These are phyloP conservation scores for Pseudohyphozyma bogoriensis DNA, from an alignment of 768 basidiomycete species.

Conservation along the genomic window DNA sequence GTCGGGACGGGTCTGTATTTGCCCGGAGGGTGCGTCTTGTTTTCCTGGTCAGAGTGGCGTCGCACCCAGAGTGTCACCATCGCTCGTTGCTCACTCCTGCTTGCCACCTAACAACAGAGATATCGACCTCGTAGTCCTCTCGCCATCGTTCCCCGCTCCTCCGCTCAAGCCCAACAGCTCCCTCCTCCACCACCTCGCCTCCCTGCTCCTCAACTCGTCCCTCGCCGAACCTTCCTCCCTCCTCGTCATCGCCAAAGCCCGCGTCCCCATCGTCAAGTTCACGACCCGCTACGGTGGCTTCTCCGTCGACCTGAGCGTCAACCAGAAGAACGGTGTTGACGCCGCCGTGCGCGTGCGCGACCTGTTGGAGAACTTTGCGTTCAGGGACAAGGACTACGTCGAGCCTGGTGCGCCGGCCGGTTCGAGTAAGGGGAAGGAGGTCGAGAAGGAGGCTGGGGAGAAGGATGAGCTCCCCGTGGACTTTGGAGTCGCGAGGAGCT, in stretches of 20 bases:
- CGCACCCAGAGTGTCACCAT: no score
- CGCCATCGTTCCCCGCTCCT: constrained; percentile 58
- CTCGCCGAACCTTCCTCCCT: constrained; percentile 59
- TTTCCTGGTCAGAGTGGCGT: no score
- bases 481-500: constrained; percentile 34
- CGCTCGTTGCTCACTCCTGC: not conserved
- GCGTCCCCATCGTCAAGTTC: constrained; percentile 96
- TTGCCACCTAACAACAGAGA: no score
- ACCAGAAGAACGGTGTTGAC: constrained; percentile 72
- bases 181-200: constrained; percentile 61
- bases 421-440: not conserved
- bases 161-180: constrained; percentile 51
- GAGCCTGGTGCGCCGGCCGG: constrained; percentile 14
- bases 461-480: not conserved
- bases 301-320: constrained; percentile 86
- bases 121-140: constrained; percentile 88
- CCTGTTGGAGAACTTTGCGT: constrained; percentile 51
- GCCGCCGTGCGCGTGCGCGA: constrained; percentile 70
- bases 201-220: constrained; percentile 58
- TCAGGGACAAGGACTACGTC: constrained; percentile 21
- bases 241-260: constrained; percentile 81
- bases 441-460: not conserved
- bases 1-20: constrained; percentile 89
- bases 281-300: constrained; percentile 62
- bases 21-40: constrained; percentile 68